phyloP scores from a whole-genome alignment of 2,329 filamentous ascomycete genomes.

The Apiospora marii region DNA sequence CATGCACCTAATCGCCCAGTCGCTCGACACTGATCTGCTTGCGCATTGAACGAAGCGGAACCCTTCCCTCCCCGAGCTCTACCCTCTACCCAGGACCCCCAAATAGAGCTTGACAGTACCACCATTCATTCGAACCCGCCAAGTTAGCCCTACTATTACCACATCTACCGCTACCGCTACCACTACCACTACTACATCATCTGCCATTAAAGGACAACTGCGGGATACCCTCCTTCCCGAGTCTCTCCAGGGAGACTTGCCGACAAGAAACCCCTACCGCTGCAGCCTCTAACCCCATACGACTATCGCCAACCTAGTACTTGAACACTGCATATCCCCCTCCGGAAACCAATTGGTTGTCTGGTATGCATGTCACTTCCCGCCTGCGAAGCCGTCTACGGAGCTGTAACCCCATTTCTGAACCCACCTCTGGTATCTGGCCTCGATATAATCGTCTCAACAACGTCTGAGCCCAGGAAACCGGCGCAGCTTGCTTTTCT shows the following conservation, averaged over 20 bases:
- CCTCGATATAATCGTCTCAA: constrained; percentile 16
- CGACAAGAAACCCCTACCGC: constrained; percentile 5
- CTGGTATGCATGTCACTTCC: constrained; percentile 57
- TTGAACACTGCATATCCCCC: constrained; percentile 27
- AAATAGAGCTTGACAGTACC: constrained; percentile 12
- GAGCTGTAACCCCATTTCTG: constrained; percentile 2
- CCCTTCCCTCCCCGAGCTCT: not conserved
- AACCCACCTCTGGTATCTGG: constrained; percentile 10
- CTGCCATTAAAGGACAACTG: constrained; percentile 1
- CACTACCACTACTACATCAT: not conserved
- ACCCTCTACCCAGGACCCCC: not conserved
- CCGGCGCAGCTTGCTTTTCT: not conserved
- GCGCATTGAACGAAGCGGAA: not conserved
- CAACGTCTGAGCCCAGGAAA: constrained; percentile 10
- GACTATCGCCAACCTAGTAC: constrained; percentile 33
- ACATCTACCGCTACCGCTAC: not conserved
- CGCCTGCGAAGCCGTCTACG: constrained; percentile 45
- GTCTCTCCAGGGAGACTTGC: constrained; percentile 15
- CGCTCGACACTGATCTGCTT: constrained; percentile 26
- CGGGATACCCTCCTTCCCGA: constrained; percentile 11
- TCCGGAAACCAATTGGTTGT: constrained; percentile 50
- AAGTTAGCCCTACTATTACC: constrained; percentile 16
- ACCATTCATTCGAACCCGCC: constrained; percentile 4
- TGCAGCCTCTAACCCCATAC: constrained; percentile 39
- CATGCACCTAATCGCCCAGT: constrained; percentile 34